phyloP scores from a whole-genome alignment of 768 basidiomycete genomes.

The Udeniomyces megalosporus region DNA sequence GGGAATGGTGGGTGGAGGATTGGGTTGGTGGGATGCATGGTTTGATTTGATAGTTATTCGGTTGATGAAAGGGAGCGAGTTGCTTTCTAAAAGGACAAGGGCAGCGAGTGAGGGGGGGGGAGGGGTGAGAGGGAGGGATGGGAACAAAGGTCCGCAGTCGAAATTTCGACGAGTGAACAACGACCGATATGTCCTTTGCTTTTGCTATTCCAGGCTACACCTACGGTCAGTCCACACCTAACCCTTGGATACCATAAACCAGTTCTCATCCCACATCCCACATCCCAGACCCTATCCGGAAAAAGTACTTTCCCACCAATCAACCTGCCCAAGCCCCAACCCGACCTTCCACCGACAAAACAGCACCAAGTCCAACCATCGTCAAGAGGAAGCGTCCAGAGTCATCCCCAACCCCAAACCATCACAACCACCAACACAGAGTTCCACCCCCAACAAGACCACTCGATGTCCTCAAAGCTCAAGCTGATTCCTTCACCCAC shows the following conservation, averaged over 20 bases:
- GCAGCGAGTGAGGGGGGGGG: too few species aligned
- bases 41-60: too few species aligned
- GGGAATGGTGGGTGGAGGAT: too few species aligned
- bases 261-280: not conserved
- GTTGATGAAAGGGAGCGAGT: too few species aligned
- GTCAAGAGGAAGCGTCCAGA: not conserved
- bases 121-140: too few species aligned
- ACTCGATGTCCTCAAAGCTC: not conserved
- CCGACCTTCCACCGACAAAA: not conserved
- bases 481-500: not conserved
- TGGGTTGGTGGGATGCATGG: too few species aligned
- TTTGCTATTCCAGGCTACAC: conserved; percentile 5
- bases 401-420: not conserved
- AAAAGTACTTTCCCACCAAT: conserved; percentile 10
- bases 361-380: not conserved
- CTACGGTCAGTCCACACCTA: not conserved
- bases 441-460: too few species aligned
- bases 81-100: too few species aligned
- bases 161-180: too few species aligned
- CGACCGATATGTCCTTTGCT: not conserved
- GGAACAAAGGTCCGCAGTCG: too few species aligned
- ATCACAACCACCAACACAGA: too few species aligned
- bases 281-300: not conserved
- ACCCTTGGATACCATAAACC: not conserved
- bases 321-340: not conserved